These are phyloP conservation scores for Cutaneotrichosporon arboriforme DNA, from an alignment of 1,284 basidiomycete genomes.

Conservation along the genomic window DNA sequence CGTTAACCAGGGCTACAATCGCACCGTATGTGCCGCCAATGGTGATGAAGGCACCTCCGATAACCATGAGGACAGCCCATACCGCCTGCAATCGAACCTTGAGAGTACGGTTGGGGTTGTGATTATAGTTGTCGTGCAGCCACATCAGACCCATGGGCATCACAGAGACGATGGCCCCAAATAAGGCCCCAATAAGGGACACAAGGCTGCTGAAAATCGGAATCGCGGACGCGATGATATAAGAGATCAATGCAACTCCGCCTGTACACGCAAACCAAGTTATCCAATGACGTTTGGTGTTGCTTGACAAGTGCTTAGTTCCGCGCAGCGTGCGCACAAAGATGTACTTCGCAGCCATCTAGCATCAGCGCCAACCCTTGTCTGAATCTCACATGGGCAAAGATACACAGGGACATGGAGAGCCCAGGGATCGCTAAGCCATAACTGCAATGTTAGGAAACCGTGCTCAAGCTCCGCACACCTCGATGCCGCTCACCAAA, in stretches of 20 bases:
- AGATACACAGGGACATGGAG: conserved; percentile 8
- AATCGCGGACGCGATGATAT: conserved; percentile 23
- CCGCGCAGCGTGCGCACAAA: conserved; percentile 39
- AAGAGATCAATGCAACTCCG: conserved; percentile 18
- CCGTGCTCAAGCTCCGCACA: conserved; percentile 43
- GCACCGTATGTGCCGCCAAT: conserved; percentile 36
- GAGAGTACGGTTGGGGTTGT: neutral
- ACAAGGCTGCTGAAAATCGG: conserved; percentile 26
- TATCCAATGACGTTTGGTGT: conserved; percentile 31
- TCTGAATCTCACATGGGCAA: conserved; percentile 3
- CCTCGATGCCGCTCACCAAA: conserved; percentile 18
- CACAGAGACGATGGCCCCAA: conserved; percentile 14
- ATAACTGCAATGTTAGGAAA: conserved; percentile 36
- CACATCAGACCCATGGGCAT: conserved; percentile 28
- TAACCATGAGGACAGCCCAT: conserved; percentile 21
- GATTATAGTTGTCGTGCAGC: conserved; percentile 23
- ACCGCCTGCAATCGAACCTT: conserved; percentile 19
- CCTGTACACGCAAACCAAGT: conserved; percentile 31
- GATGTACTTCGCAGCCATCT: conserved; percentile 21
- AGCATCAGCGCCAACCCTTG: conserved; percentile 1
- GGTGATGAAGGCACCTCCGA: conserved; percentile 24
- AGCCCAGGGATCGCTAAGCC: conserved; percentile 43
- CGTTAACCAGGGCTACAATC: conserved; percentile 20
- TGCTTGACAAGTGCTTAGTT: conserved; percentile 30
- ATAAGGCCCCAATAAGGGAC: conserved; percentile 28